Percentiles rank a stretch among this genome's conserved stretches.
These are phyloP conservation scores for Podospora bellae-mahoneyi DNA, from an alignment of 495 filamentous ascomycete genomes.

Conservation along the genomic window DNA sequence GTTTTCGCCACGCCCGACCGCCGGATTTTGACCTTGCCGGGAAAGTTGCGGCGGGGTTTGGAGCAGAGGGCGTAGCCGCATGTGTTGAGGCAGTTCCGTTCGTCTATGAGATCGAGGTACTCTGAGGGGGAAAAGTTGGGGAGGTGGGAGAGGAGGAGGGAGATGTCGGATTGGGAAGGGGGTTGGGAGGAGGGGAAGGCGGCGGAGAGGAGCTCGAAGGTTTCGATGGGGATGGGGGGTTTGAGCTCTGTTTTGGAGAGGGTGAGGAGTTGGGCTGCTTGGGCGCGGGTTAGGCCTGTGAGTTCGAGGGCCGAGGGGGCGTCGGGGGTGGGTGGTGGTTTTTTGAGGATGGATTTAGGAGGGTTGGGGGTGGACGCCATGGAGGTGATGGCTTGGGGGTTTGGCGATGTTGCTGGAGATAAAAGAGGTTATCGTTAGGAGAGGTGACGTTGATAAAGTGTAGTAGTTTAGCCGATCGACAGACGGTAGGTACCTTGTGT, in stretches of 20 bases:
- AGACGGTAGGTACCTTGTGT: not conserved
- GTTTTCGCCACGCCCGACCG: conserved; percentile 46
- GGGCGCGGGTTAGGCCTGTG: conserved; percentile 54
- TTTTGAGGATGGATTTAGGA: conserved; percentile 20
- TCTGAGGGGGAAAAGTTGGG: conserved; percentile 75
- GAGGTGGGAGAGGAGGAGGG: conserved; percentile 56
- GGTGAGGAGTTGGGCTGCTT: conserved; percentile 77
- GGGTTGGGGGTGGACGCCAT: not conserved
- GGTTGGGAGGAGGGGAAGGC: conserved; percentile 57
- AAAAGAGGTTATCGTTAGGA: too few species aligned
- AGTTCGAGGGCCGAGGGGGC: not conserved
- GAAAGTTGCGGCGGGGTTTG: conserved; percentile 16
- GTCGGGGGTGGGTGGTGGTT: not conserved
- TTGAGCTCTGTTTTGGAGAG: conserved; percentile 63
- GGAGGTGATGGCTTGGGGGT: conserved; percentile 1
- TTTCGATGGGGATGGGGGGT: conserved; percentile 40
- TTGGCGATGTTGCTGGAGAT: not conserved
- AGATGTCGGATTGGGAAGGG: conserved; percentile 56
- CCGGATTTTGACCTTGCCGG: conserved; percentile 21
- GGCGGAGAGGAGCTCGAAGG: conserved; percentile 62
- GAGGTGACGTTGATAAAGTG: too few species aligned
- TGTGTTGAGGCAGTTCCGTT: conserved; percentile 71
- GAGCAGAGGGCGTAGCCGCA: conserved; percentile 84
- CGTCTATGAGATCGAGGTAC: conserved; percentile 80
- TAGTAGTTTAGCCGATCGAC: too few species aligned